Evolutionary conservation across 768 basidiomycete genomes (phyloP).

Genomic region (Russula olivacea): DNA sequence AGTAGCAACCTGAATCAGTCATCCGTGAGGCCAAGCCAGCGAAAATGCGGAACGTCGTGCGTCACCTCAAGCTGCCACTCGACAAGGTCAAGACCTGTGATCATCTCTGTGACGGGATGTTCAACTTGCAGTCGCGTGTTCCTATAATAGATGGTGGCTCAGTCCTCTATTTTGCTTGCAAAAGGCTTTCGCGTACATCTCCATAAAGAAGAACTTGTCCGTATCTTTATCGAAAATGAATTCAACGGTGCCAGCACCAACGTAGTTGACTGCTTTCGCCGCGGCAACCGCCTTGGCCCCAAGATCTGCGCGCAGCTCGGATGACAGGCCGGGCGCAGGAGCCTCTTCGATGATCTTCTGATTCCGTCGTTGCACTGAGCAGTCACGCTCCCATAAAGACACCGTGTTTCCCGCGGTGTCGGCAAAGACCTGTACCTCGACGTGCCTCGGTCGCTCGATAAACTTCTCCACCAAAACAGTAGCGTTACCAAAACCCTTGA

Average conservation of each 20-base stretch:
- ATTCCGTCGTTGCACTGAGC: constrained; percentile 85
- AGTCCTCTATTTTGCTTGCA: not conserved
- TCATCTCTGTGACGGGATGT: constrained; percentile 92
- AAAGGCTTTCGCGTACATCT: constrained; percentile 54
- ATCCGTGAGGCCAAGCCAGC: constrained; percentile 5
- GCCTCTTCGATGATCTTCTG: constrained; percentile 98
- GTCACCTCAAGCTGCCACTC: constrained; percentile 88
- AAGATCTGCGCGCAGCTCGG: constrained; percentile 73
- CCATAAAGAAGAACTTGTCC: constrained; percentile 88
- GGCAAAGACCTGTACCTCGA: constrained; percentile 94
- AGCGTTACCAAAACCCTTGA: constrained; percentile 83
- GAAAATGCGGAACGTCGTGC: not conserved
- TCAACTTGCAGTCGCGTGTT: constrained; percentile 84
- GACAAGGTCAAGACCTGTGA: constrained; percentile 89
- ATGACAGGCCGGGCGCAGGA: constrained; percentile 81
- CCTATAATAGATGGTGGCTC: constrained; percentile 36
- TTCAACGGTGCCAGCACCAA: constrained; percentile 91
- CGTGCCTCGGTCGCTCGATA: constrained; percentile 78
- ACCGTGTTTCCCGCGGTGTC: constrained; percentile 74
- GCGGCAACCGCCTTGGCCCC: constrained; percentile 86
- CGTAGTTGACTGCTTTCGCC: constrained; percentile 87
- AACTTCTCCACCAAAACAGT: constrained; percentile 87
- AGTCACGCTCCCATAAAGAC: constrained; percentile 95
- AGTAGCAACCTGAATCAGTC: constrained; percentile 61
- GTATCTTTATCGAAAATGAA: constrained; percentile 95